Base-by-base conservation (phyloP, 305 asterid genomes). In the Coffea humblotiana region DNA sequence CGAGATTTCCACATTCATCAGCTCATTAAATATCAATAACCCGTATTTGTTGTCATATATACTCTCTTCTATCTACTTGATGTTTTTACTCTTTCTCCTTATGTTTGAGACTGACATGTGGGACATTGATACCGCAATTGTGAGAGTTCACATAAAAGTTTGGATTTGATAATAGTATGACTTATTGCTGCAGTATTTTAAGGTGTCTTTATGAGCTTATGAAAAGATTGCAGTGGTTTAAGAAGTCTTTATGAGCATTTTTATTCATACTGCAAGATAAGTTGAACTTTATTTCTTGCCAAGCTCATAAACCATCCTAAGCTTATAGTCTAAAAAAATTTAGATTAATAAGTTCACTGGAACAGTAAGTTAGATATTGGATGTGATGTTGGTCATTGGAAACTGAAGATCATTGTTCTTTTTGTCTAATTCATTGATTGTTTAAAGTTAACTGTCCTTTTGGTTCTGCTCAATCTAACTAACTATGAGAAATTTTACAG, bases 401-500 rank as follows among this genome's bases (percentile, higher is more conserved):
- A 18, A 65, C 48, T 45, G 15, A 65, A 77, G 49, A 15, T 11
- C 48, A 32, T 65, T 47, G 32, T 7, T 68, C n/a, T 27, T 25
- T 21, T 25, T 21, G 10, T 13, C 58, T 47, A 7, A 11, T 0
- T n/a, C 51, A 4, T 35, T 69, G 52, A 58, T n/a, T 25, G 23
- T 35, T 37, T 68, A 37, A 25, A 66, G 75, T 78, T 45, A 73
- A 32, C 75, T 69, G 68, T 40, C 73, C 76, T 52, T 76, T 40
- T 51, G 77, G 43, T 52, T 82, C 25, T 72, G 25, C 54, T 82
- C 72, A 74, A 54, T 75, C 56, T 60, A 80, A 75, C 78, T 82
- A 81, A 82, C 66, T 71, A 68, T 19, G 48, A 65, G 45, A 81
- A 23, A 14, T 79, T 37, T 84, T 79, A 80, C 91, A 94, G 98